These are phyloP conservation scores for Chytridium lagenaria DNA, from an alignment of 371 early-diverging fungal genomes.

Conservation along the genomic window DNA sequence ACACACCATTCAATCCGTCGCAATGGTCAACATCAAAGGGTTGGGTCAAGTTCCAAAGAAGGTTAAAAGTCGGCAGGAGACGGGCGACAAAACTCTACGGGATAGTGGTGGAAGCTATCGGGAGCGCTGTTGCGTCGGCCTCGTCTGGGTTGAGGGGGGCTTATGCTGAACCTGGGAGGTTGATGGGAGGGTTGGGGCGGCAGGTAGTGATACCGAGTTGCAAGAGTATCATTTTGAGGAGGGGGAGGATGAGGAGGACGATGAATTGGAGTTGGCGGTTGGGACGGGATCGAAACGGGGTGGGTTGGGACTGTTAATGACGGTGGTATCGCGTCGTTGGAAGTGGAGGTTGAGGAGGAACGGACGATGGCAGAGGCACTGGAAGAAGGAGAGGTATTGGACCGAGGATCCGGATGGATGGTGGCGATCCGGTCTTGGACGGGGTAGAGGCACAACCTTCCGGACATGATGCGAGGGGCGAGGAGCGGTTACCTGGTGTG, in stretches of 20 bases:
- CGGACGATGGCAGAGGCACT: neutral
- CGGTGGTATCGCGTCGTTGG: too few species aligned
- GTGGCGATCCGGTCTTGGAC: neutral
- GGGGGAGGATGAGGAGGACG: neutral
- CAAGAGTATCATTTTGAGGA: conserved; percentile 3
- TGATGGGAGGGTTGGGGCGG: neutral
- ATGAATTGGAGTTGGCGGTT: neutral
- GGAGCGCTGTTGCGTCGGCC: conserved; percentile 10
- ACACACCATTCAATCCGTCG: neutral
- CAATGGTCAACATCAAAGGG: neutral
- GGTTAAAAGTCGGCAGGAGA: neutral
- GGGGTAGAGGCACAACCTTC: neutral
- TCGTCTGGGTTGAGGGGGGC: neutral
- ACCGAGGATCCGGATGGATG: neutral
- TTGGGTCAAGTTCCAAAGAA: neutral
- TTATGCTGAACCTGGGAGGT: neutral
- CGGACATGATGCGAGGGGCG: neutral
- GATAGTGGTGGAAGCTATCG: neutral
- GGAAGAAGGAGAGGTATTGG: neutral
- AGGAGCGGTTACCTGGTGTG: conserved; percentile 27
- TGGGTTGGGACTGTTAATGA: too few species aligned
- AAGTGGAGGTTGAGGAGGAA: conserved; percentile 7
- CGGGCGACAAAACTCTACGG: conserved; percentile 2
- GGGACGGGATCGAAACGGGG: neutral
- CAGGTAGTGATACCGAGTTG: neutral